Evolutionary conservation across 176 grass and related monocot genomes (phyloP).

Genomic region (Oryza glaberrima): DNA sequence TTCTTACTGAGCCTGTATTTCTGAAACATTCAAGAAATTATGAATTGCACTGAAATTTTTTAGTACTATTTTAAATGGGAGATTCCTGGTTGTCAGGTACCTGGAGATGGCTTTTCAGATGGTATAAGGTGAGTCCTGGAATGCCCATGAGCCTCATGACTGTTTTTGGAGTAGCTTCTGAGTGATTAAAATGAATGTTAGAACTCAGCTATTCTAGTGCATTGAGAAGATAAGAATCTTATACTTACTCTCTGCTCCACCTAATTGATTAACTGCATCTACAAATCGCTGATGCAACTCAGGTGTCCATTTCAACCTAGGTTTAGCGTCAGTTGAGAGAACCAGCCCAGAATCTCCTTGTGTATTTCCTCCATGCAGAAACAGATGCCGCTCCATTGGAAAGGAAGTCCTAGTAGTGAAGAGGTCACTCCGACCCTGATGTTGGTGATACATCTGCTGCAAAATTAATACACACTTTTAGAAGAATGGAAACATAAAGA

Average conservation of each 20-base stretch:
- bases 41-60: conserved; percentile 34
- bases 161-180: conserved; percentile 97
- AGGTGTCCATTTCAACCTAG: conserved; percentile 97
- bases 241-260: conserved; percentile 97
- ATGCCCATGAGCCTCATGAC: conserved; percentile 99
- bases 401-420: conserved; percentile 65
- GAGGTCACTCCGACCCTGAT: conserved; percentile 67
- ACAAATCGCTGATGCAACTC: conserved; percentile 97
- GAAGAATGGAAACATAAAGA: background rate
- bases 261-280: conserved; percentile 95
- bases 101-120: conserved; percentile 98
- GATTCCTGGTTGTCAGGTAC: conserved; percentile 54
- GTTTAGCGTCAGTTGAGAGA: conserved; percentile 97
- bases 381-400: conserved; percentile 80
- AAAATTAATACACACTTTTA: conserved; percentile 34
- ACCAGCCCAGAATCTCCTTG: conserved; percentile 90
- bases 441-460: conserved; percentile 86
- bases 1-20: conserved; percentile 97
- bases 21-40: conserved; percentile 55
- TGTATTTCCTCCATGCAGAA: conserved; percentile 70
- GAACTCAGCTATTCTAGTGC: conserved; percentile 36
- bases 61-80: conserved; percentile 29
- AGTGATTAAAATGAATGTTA: conserved; percentile 56
- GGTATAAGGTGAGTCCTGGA: conserved; percentile 95
- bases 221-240: conserved; percentile 27